phyloP scores from a whole-genome alignment of 2,329 filamentous ascomycete genomes.

The Rhynchosporium agropyri region DNA sequence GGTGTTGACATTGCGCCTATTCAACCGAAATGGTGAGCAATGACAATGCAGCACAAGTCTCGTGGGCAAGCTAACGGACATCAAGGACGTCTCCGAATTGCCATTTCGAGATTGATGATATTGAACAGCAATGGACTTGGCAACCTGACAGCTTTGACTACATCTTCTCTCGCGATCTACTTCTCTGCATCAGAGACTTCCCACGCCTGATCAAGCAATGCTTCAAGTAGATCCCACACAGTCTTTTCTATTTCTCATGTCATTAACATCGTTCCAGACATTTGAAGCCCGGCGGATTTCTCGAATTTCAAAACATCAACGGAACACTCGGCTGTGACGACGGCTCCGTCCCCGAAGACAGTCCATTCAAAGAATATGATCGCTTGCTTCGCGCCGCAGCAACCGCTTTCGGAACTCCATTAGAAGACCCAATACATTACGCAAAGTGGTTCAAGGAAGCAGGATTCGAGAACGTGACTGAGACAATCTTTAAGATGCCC shows the following conservation, averaged over 20 bases:
- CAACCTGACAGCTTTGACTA: slow-evolving; percentile 34
- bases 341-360: slow-evolving; percentile 8
- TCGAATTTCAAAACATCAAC: slow-evolving; percentile 14
- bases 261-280: not conserved
- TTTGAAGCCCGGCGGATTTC: slow-evolving; percentile 14
- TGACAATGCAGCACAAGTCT: no score
- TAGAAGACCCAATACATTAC: slow-evolving; percentile 13
- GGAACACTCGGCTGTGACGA: slow-evolving; percentile 8
- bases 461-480: slow-evolving; percentile 9
- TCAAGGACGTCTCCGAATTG: slow-evolving; percentile 54
- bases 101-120: slow-evolving; percentile 65
- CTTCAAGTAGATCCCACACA: slow-evolving; percentile 1
- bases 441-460: slow-evolving; percentile 13
- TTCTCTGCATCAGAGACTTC: slow-evolving; percentile 29
- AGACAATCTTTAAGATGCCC: slow-evolving; percentile 16
- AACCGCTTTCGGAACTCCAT: slow-evolving; percentile 7
- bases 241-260: not conserved
- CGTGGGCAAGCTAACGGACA: no score
- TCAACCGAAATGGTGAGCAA: slow-evolving; percentile 47
- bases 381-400: slow-evolving; percentile 5
- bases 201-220: slow-evolving; percentile 11
- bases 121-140: slow-evolving; percentile 31
- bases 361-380: slow-evolving; percentile 16
- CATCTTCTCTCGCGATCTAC: slow-evolving; percentile 30
- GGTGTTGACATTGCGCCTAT: slow-evolving; percentile 39